These are phyloP conservation scores for Betula pendula DNA, from an alignment of 306 rosid genomes.

Conservation along the genomic window DNA sequence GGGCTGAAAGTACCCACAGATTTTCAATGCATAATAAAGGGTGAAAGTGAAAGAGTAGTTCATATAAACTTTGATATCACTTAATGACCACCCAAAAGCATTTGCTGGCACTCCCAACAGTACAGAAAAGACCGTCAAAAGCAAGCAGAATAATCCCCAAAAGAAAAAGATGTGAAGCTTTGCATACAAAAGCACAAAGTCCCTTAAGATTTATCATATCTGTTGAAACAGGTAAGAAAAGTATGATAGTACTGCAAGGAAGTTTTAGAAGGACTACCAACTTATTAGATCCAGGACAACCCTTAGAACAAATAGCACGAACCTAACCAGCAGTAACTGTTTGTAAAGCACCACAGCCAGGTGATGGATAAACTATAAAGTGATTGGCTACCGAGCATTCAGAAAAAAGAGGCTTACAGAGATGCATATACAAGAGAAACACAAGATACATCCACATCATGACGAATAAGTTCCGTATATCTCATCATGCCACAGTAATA, in stretches of 20 bases:
- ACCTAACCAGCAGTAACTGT: not conserved
- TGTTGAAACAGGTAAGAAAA: not conserved
- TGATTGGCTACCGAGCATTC: not conserved
- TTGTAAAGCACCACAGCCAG: not conserved
- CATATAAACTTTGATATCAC: not conserved
- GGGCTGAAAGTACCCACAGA: not conserved
- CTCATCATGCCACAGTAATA: slow-evolving; percentile 19
- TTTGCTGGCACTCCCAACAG: not conserved
- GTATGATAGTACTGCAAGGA: not conserved
- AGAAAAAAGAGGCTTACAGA: not conserved
- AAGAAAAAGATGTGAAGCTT: not conserved
- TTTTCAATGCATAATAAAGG: not conserved
- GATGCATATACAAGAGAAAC: not conserved
- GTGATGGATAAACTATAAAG: slow-evolving; percentile 6
- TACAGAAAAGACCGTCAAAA: not conserved
- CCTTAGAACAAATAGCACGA: not conserved
- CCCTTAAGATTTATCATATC: not conserved
- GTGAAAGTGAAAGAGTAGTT: not conserved
- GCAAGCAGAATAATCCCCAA: not conserved
- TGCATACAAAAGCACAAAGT: not conserved
- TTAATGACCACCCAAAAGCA: not conserved
- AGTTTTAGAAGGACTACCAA: not conserved
- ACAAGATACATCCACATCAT: slow-evolving; percentile 14
- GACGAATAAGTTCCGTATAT: slow-evolving; percentile 15
- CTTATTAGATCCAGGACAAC: not conserved